Percentiles rank a stretch among this genome's conserved stretches.
Evolutionary conservation across 805 yeast genomes (phyloP).

Genomic region (Pichia gijzeniarum): DNA sequence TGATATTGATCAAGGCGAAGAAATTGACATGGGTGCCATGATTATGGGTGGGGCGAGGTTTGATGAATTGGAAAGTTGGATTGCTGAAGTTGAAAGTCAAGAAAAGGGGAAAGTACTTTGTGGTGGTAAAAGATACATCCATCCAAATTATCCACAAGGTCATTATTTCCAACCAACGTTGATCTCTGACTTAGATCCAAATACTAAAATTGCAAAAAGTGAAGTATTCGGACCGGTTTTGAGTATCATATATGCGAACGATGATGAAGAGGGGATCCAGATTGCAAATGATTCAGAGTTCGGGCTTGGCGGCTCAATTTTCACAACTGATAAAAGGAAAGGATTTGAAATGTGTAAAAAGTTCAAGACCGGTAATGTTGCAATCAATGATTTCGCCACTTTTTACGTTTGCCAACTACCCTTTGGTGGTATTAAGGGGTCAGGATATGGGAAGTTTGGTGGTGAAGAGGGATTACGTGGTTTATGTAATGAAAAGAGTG

Average conservation of each 20-base stretch:
- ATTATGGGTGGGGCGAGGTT: slow-evolving; percentile 70
- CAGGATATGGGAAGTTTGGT: slow-evolving; percentile 97
- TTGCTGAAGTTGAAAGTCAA: slow-evolving; percentile 63
- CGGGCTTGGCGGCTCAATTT: slow-evolving; percentile 90
- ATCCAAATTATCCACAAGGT: slow-evolving; percentile 94
- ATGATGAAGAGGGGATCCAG: slow-evolving; percentile 59
- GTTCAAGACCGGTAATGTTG: slow-evolving; percentile 83
- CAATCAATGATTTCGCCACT: slow-evolving; percentile 96
- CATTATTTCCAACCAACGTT: slow-evolving; percentile 90
- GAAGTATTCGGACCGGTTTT: slow-evolving; percentile 95
- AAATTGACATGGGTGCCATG: slow-evolving; percentile 95
- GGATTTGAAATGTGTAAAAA: slow-evolving; percentile 58
- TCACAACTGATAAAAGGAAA: slow-evolving; percentile 55
- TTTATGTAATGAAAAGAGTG: slow-evolving; percentile 77
- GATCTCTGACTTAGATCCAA: slow-evolving; percentile 69
- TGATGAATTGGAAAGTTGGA: slow-evolving; percentile 54
- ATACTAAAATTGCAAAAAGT: slow-evolving; percentile 74
- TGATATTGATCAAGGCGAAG: slow-evolving; percentile 84
- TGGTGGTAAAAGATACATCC: slow-evolving; percentile 78
- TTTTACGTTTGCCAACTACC: slow-evolving; percentile 94
- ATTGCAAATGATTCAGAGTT: slow-evolving; percentile 80
- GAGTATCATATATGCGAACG: slow-evolving; percentile 66
- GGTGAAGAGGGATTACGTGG: slow-evolving; percentile 97
- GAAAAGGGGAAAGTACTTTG: slow-evolving; percentile 69
- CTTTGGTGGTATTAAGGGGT: slow-evolving; percentile 88